Base-by-base conservation (phyloP, 148 eudicot species). In the Selenicereus undatus region DNA sequence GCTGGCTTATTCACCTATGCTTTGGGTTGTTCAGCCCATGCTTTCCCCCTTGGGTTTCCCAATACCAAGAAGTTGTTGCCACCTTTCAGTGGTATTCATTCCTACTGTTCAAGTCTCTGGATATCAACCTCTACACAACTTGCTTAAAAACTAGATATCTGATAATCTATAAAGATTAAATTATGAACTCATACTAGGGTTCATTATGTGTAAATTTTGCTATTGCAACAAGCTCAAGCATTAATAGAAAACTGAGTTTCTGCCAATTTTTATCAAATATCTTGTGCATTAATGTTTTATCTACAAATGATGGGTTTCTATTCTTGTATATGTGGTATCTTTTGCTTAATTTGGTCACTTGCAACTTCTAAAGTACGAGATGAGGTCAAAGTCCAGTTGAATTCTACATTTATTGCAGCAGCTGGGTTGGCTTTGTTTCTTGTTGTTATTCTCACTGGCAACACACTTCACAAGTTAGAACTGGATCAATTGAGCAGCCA, bases 371-470 rank as follows among this genome's bases (percentile, higher is more conserved):
- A 39, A 5, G 43, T 7, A 39, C 43, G 43, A 39, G 32, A n/a
- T n/a, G n/a, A n/a, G n/a, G n/a, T n/a, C n/a, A n/a, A n/a, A n/a
- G n/a, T n/a, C n/a, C n/a, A n/a, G n/a, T n/a, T n/a, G n/a, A n/a
- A n/a, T n/a, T 90, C 85, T 75, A 88, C 82, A 80, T 88, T 96
- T 75, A 91, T 94, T 81, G 98, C 96, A 82, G 93, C 99, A 48
- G 92, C 93, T 81, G 97, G 84, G 16, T 79, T 93, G 52, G 99
- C 97, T 5, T 85, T 92, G 78, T 89, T 92, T 52, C 93, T 93
- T 81, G 89, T 95, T 78, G 81, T 92, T 74, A 87, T 93, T 52
- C 88, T 87, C 22, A 82, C 93, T 32, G 94, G 89, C 75, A 90
- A 93, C 50, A 89, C 99, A 17, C 27, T 86, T 69, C 82, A 86